phyloP scores from a whole-genome alignment of 2,329 filamentous ascomycete species.

The Cladorrhinum sp. region DNA sequence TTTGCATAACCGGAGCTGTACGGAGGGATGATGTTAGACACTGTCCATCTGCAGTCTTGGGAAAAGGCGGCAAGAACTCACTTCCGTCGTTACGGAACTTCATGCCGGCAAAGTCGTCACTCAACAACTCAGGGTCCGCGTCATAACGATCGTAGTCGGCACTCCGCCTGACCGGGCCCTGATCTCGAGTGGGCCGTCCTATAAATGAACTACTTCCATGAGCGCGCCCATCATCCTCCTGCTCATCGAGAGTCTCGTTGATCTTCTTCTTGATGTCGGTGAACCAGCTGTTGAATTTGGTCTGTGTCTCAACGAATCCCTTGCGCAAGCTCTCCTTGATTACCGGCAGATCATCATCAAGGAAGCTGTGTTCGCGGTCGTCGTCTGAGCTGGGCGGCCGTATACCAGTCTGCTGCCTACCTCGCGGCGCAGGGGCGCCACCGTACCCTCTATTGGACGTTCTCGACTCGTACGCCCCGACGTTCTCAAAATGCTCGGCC shows the following conservation, averaged over 20 bases:
- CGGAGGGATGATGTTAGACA: slow-evolving; percentile 14
- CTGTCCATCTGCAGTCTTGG: background rate
- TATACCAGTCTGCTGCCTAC: slow-evolving; percentile 46
- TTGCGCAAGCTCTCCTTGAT: slow-evolving; percentile 92
- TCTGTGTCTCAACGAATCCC: slow-evolving; percentile 91
- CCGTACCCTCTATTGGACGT: slow-evolving; percentile 43
- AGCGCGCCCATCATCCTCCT: slow-evolving; percentile 51
- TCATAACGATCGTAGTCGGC: slow-evolving; percentile 91
- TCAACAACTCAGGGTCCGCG: slow-evolving; percentile 84
- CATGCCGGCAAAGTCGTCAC: slow-evolving; percentile 81
- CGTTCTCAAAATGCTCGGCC: slow-evolving; percentile 80
- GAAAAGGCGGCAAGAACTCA: slow-evolving; percentile 39
- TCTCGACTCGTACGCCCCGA: slow-evolving; percentile 55
- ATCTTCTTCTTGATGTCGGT: slow-evolving; percentile 87
- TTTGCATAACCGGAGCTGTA: slow-evolving; percentile 50
- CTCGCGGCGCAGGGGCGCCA: slow-evolving; percentile 32
- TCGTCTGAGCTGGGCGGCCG: slow-evolving; percentile 54
- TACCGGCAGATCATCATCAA: slow-evolving; percentile 91
- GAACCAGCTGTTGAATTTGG: slow-evolving; percentile 90
- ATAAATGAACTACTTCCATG: slow-evolving; percentile 37
- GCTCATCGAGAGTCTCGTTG: slow-evolving; percentile 78
- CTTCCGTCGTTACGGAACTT: slow-evolving; percentile 61
- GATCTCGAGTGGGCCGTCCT: slow-evolving; percentile 56
- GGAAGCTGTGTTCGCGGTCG: slow-evolving; percentile 80
- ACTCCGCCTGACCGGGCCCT: slow-evolving; percentile 54